phyloP scores from a whole-genome alignment of 176 grass and related monocot genomes.

The Ananas comosus region DNA sequence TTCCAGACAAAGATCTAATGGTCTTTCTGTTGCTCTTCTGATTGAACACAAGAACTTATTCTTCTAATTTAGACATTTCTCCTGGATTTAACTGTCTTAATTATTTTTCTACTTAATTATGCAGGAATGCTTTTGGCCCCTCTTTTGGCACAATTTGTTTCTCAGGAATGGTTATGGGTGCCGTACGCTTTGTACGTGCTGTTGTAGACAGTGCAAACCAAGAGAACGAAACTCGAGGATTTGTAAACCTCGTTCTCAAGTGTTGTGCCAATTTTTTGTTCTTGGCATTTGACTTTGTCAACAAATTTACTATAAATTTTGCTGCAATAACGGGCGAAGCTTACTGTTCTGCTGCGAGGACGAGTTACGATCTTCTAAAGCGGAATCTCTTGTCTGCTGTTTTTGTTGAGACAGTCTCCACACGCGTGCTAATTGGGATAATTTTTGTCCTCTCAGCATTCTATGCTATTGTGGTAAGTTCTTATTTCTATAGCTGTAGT shows the following conservation, averaged over 20 bases:
- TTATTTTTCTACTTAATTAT: slow-evolving; percentile 10
- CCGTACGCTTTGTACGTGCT: slow-evolving; percentile 28
- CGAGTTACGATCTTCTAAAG: slow-evolving; percentile 43
- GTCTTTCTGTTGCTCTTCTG: background rate
- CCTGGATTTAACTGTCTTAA: background rate
- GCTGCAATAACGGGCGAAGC: slow-evolving; percentile 45
- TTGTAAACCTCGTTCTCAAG: slow-evolving; percentile 31
- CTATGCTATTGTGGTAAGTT: slow-evolving; percentile 33
- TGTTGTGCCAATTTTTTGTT: slow-evolving; percentile 38
- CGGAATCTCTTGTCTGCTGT: slow-evolving; percentile 49
- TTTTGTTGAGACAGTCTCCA: slow-evolving; percentile 49
- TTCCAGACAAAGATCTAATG: background rate
- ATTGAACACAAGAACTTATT: background rate
- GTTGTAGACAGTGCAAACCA: slow-evolving; percentile 40
- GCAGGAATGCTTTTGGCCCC: slow-evolving; percentile 46
- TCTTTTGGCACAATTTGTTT: slow-evolving; percentile 47
- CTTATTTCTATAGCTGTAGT: too few relatives aligned
- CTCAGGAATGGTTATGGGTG: slow-evolving; percentile 42
- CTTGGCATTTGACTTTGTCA: slow-evolving; percentile 39
- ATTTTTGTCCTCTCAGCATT: slow-evolving; percentile 39
- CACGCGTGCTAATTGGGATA: slow-evolving; percentile 30
- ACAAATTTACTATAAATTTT: slow-evolving; percentile 51
- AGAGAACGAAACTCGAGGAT: slow-evolving; percentile 20
- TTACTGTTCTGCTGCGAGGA: slow-evolving; percentile 44
- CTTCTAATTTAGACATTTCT: too few relatives aligned